Base-by-base conservation (phyloP, 2,329 filamentous ascomycete species). In the Colletotrichum musicola region DNA sequence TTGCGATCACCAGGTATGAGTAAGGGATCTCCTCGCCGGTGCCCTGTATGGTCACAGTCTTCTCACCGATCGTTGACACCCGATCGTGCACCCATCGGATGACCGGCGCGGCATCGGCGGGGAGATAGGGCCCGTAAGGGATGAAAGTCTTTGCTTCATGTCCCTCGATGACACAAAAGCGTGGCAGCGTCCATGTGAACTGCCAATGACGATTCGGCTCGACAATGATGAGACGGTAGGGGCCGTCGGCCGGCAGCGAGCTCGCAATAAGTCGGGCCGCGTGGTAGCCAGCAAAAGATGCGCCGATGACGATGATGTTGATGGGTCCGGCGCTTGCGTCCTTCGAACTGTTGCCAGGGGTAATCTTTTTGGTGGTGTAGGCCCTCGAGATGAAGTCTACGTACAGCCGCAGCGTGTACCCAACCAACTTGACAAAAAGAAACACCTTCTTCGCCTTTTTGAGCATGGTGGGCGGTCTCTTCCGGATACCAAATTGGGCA, bases 201-300 rank as follows among this genome's bases (percentile, higher is more conserved):
- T 90, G 85, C 75, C 90, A 88, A 75, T 90, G 88, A 4, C 82
- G 84, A 73, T 88, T 88, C 53, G 84, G 86, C 75, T 91, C 89
- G 30, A 91, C 74, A 4, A 90, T 77, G 0, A 90, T 77, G 4
- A 89, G 83, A 4, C 82, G 81, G 74, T 84, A 88, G 9, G 74
- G 77, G 40, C 78, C 81, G 40, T 82, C 77, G 0, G 82, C 80
- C 0, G 87, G 84, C 0, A 90, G 75, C 4, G 81, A 78, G 22
- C 80, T 76, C n/a, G 83, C 79, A 4, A 90, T 81, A 10, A 81
- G 77, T n/a, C 80, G 79, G 0, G 83, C 83, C 6, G 83, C 81
- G 51, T 84, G 80, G 68, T 83, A 82, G 2, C 88, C 88, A 0
- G 86, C 86, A 72, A 89, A 90, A 0, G 86, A 89, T 56, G 84